phyloP scores from a whole-genome alignment of 2,329 filamentous ascomycete genomes.

The Orbilia brochopaga region DNA sequence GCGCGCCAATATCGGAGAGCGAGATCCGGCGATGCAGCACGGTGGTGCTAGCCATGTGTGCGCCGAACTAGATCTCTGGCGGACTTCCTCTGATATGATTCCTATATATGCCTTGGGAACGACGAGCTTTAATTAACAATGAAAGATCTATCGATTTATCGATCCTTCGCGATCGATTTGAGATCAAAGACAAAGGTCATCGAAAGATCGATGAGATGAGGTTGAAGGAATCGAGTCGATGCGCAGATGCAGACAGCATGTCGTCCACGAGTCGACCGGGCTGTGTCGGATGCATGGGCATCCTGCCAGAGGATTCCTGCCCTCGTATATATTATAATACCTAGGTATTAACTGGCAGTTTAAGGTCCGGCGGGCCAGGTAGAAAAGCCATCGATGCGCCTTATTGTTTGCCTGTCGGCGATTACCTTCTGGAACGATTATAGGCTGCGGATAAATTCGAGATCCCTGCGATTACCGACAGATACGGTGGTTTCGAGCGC shows the following conservation, averaged over 20 bases:
- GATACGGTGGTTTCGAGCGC: too few species aligned
- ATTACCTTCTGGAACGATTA: neutral
- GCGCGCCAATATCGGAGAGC: slow-evolving; percentile 35
- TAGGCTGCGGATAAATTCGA: slow-evolving; percentile 3
- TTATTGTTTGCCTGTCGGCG: neutral
- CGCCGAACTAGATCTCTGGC: neutral
- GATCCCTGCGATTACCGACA: neutral
- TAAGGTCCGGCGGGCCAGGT: neutral
- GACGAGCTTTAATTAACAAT: too few species aligned
- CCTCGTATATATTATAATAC: neutral
- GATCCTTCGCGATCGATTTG: too few species aligned
- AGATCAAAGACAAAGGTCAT: too few species aligned
- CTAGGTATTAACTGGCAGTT: neutral
- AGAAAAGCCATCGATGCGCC: neutral
- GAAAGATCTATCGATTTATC: too few species aligned
- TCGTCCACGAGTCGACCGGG: too few species aligned
- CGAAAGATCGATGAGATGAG: too few species aligned
- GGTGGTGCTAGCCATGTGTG: neutral
- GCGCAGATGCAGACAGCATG: neutral
- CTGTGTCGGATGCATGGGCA: neutral
- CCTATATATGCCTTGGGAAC: too few species aligned
- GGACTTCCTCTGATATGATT: neutral
- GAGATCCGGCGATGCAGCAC: slow-evolving; percentile 43
- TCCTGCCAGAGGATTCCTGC: neutral
- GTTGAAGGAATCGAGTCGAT: neutral